These are phyloP conservation scores for Beauveria brongniartii DNA, from an alignment of 2,329 filamentous ascomycete species.

Conservation along the genomic window DNA sequence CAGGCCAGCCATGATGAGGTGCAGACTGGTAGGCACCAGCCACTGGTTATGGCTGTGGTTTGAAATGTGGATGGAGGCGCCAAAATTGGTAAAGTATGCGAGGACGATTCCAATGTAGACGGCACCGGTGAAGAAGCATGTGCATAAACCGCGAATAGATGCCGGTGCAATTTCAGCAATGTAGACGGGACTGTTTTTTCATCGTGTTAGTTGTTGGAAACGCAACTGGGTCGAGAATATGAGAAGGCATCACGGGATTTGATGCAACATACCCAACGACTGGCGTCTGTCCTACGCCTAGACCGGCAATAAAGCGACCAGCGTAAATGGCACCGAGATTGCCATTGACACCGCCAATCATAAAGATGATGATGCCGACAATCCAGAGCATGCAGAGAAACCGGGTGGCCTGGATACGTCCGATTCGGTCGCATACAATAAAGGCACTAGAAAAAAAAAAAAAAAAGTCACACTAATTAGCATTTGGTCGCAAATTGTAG, in stretches of 20 bases:
- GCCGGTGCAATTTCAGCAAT: constrained; percentile 65
- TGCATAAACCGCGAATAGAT: constrained; percentile 63
- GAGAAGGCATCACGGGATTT: neutral
- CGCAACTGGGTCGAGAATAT: neutral
- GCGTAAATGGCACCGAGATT: constrained; percentile 52
- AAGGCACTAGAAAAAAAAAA: constrained; percentile 38
- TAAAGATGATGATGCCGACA: constrained; percentile 49
- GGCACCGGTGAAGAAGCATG: constrained; percentile 42
- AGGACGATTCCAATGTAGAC: constrained; percentile 74
- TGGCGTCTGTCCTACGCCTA: constrained; percentile 59
- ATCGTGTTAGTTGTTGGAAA: neutral
- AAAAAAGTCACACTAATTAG: neutral
- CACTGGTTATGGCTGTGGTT: constrained; percentile 40
- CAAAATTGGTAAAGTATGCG: constrained; percentile 69
- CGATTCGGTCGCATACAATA: constrained; percentile 50
- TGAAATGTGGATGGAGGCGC: constrained; percentile 41
- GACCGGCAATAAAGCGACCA: constrained; percentile 57
- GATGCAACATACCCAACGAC: constrained; percentile 43
- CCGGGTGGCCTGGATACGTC: constrained; percentile 55
- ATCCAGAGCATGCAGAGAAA: constrained; percentile 51
- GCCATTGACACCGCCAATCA: constrained; percentile 42
- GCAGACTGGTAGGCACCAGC: constrained; percentile 65
- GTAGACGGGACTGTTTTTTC: constrained; percentile 47
- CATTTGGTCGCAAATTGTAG: neutral
- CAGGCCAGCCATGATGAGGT: constrained; percentile 68